Conservation (phyloP, 345 rosid genomes). For the Ailanthus altissimus region DNA sequence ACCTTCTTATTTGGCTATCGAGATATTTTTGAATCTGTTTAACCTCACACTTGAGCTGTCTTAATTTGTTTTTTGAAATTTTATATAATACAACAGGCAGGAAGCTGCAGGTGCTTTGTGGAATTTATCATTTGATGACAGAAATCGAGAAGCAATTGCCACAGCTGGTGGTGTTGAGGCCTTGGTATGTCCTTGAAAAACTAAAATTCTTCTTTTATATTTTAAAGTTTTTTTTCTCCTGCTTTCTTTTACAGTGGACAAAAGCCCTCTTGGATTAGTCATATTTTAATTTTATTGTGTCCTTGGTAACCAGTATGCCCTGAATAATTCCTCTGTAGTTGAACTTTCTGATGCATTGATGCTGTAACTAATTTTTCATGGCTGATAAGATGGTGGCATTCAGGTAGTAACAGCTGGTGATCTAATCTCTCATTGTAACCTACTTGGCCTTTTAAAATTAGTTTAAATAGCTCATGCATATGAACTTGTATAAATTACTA, state of each 20-base stretch:
- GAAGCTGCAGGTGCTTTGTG: constrained; percentile 50
- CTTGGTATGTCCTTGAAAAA: constrained; percentile 28
- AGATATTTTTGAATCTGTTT: neutral
- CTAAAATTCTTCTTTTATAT: neutral
- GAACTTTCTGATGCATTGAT: neutral
- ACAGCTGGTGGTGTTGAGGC: constrained; percentile 44
- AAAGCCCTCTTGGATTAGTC: neutral
- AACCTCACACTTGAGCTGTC: neutral
- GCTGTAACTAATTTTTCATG: neutral
- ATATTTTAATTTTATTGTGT: constrained; percentile 1
- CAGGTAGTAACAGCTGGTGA: neutral
- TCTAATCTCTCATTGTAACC: neutral
- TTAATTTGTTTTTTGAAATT: neutral
- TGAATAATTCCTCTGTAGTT: neutral
- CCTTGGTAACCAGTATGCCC: neutral
- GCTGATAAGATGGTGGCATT: neutral
- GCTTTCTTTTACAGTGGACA: neutral
- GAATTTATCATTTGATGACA: constrained; percentile 48
- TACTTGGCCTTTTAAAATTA: neutral
- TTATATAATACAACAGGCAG: constrained; percentile 28
- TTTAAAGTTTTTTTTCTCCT: neutral
- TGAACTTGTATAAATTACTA: neutral
- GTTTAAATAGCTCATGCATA: neutral
- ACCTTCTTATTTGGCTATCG: neutral
- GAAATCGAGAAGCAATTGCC: constrained; percentile 45